Conservation (phyloP, 164 flowering plant species). For the Magnolia officinalis region DNA sequence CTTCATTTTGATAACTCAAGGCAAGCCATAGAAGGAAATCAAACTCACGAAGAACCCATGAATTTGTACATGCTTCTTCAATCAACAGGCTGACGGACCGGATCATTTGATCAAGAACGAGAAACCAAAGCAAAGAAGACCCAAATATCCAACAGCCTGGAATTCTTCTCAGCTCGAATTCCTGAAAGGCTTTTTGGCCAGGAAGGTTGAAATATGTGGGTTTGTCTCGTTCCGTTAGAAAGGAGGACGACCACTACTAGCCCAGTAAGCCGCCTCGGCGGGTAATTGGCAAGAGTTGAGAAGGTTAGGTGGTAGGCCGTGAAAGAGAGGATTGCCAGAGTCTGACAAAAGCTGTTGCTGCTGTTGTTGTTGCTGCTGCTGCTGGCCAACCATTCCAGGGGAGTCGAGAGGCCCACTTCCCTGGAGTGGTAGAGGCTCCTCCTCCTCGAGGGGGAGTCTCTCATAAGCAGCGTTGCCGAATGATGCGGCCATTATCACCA, state of each 20-base stretch:
- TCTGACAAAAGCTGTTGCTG: constrained; percentile 47
- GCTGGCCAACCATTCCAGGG: constrained; percentile 28
- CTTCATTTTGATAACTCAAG: constrained; percentile 11
- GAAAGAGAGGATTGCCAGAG: constrained; percentile 43
- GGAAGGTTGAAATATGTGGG: neutral
- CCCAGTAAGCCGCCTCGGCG: constrained; percentile 47
- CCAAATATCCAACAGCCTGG: constrained; percentile 11
- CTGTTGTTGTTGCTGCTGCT: constrained; percentile 23
- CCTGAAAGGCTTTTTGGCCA: neutral
- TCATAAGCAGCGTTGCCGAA: constrained; percentile 93
- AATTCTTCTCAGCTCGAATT: neutral
- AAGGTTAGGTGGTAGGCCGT: constrained; percentile 61
- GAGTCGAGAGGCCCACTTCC: constrained; percentile 38
- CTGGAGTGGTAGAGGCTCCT: constrained; percentile 20
- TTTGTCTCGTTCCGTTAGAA: constrained; percentile 24
- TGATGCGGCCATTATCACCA: constrained; percentile 86
- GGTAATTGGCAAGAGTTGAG: constrained; percentile 59
- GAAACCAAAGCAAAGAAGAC: constrained; percentile 8
- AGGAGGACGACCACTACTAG: constrained; percentile 57
- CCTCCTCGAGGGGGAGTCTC: constrained; percentile 80
- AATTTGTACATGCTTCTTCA: constrained; percentile 42
- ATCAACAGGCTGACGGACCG: constrained; percentile 14
- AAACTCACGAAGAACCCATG: constrained; percentile 38
- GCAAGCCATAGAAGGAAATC: constrained; percentile 12
- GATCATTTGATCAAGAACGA: constrained; percentile 16